Evolutionary conservation across 495 filamentous ascomycete species (phyloP).

Genomic region (Penicillium flavigenum): DNA sequence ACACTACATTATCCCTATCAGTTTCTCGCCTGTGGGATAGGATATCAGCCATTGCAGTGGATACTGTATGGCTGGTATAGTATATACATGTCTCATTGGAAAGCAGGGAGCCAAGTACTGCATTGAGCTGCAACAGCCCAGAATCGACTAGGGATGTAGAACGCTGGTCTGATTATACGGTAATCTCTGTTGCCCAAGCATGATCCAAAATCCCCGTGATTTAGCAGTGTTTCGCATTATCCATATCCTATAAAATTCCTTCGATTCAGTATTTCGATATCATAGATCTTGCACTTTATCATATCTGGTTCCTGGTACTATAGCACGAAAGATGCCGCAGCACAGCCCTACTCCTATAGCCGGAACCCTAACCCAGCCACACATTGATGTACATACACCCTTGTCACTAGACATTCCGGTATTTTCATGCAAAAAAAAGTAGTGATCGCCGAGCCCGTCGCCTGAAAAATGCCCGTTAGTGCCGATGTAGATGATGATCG

Average conservation of each 20-base stretch:
- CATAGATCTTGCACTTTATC: not conserved
- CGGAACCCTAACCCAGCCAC: constrained; percentile 47
- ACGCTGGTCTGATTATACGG: not conserved
- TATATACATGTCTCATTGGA: too few species aligned
- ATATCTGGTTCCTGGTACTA: not conserved
- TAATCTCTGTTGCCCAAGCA: too few species aligned
- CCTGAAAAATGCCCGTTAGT: constrained; percentile 31
- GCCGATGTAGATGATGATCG: constrained; percentile 18
- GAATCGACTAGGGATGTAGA: not conserved
- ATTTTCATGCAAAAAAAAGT: constrained; percentile 16
- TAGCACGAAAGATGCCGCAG: not conserved
- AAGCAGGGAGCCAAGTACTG: not conserved
- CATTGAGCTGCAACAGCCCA: not conserved
- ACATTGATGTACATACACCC: constrained; percentile 30
- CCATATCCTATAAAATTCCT: too few species aligned
- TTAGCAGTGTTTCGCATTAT: too few species aligned
- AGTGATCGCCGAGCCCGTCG: constrained; percentile 45
- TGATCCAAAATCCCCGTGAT: too few species aligned
- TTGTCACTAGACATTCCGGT: constrained; percentile 29
- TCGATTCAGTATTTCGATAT: not conserved
- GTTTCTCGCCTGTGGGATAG: not conserved
- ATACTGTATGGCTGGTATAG: not conserved
- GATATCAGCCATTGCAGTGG: not conserved
- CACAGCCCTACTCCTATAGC: constrained; percentile 39
- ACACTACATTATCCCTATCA: too few species aligned